Evolutionary conservation across 768 basidiomycete species (phyloP).

Genomic region (Podaxis sp.): DNA sequence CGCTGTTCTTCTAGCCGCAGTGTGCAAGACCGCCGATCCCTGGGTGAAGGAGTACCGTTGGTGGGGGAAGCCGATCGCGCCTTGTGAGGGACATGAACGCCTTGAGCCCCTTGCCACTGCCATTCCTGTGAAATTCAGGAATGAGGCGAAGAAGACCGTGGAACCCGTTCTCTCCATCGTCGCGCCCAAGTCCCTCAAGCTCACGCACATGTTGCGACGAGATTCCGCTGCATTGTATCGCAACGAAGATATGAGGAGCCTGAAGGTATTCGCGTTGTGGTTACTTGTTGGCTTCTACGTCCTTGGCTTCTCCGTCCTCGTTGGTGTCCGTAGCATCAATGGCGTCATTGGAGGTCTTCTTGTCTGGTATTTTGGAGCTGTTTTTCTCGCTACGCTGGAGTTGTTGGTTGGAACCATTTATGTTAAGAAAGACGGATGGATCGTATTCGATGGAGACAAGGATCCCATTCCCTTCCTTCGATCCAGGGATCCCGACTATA

Average conservation of each 20-base stretch:
- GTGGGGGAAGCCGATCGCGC: conserved; percentile 14
- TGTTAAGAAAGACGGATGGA: conserved; percentile 13
- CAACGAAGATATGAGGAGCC: background rate
- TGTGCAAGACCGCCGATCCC: conserved; percentile 16
- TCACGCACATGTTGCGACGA: conserved; percentile 13
- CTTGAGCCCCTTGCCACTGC: conserved; percentile 11
- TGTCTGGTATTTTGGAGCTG: background rate
- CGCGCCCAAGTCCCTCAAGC: conserved; percentile 8
- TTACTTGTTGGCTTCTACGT: background rate
- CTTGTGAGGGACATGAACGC: conserved; percentile 10
- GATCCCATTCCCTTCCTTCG: conserved; percentile 11
- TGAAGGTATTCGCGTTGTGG: background rate
- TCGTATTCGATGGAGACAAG: conserved; percentile 14
- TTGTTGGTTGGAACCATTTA: conserved; percentile 12
- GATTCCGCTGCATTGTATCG: conserved; percentile 3
- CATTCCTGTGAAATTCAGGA: conserved; percentile 4
- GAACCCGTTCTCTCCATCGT: conserved; percentile 15
- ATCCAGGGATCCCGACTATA: conserved; percentile 14
- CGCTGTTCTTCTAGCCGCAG: conserved; percentile 23
- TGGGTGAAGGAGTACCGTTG: conserved; percentile 10
- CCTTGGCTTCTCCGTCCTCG: background rate
- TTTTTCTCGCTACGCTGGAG: background rate
- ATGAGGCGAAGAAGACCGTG: background rate
- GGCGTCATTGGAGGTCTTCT: background rate
- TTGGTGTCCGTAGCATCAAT: background rate